These are phyloP conservation scores for Quercus robur DNA, from an alignment of 306 rosid genomes.

Conservation along the genomic window DNA sequence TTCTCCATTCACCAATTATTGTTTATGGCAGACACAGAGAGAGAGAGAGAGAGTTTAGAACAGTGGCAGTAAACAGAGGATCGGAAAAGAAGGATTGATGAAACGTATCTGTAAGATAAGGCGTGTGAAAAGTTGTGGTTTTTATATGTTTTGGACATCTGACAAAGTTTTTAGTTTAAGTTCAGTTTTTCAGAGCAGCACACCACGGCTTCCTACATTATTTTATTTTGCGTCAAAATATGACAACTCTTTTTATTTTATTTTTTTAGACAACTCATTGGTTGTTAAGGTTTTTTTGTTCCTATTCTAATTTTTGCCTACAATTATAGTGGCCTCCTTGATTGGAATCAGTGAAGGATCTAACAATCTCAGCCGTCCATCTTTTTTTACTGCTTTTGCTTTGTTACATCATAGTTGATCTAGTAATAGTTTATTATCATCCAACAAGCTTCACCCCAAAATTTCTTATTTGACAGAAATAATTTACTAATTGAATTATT, in stretches of 20 bases:
- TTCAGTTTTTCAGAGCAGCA: background rate
- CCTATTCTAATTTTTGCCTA: background rate
- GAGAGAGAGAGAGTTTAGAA: background rate
- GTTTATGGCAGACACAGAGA: background rate
- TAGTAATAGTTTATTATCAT: too few relatives aligned
- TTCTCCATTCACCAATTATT: slow-evolving; percentile 34
- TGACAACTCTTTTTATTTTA: background rate
- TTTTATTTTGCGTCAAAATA: background rate
- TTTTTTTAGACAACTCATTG: background rate
- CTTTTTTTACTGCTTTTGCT: too few relatives aligned
- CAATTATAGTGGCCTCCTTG: background rate
- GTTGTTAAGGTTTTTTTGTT: slow-evolving; percentile 4
- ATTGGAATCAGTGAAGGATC: background rate
- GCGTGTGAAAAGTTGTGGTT: background rate
- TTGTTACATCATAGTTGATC: too few relatives aligned
- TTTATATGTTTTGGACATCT: slow-evolving; percentile 26
- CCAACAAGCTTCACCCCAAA: too few relatives aligned
- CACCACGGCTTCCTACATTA: slow-evolving; percentile 6
- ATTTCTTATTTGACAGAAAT: too few relatives aligned
- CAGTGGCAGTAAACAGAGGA: background rate
- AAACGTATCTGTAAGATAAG: background rate
- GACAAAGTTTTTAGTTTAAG: background rate
- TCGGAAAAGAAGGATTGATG: background rate
- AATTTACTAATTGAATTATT: too few relatives aligned
- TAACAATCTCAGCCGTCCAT: background rate